These are phyloP conservation scores for Pyrenochaeta sp. DNA, from an alignment of 2,329 filamentous ascomycete species.

Conservation along the genomic window DNA sequence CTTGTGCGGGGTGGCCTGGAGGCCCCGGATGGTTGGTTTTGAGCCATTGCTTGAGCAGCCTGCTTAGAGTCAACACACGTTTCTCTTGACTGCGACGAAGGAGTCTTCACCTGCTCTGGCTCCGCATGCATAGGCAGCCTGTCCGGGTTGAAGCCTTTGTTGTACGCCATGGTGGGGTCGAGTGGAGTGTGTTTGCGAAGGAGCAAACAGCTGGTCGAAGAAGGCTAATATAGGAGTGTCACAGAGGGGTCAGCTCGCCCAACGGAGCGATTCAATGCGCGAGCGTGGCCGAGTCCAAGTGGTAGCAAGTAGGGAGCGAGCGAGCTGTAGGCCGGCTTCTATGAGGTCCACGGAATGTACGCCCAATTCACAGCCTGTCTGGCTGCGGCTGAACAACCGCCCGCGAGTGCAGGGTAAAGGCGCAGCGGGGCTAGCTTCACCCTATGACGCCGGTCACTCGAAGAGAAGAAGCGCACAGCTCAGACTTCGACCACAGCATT, in stretches of 20 bases:
- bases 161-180: slow-evolving; percentile 80
- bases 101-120: slow-evolving; percentile 70
- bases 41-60: slow-evolving; percentile 54
- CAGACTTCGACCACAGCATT: slow-evolving; percentile 8
- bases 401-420: slow-evolving; percentile 3
- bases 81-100: background rate
- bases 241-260: slow-evolving; percentile 19
- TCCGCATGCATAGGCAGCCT: slow-evolving; percentile 90
- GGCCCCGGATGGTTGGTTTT: slow-evolving; percentile 19
- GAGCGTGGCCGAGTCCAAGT: slow-evolving; percentile 5
- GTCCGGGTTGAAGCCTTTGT: slow-evolving; percentile 91
- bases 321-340: background rate
- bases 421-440: slow-evolving; percentile 30
- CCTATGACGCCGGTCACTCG: slow-evolving; percentile 33
- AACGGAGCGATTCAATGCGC: slow-evolving; percentile 9
- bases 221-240: slow-evolving; percentile 27
- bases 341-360: slow-evolving; percentile 16
- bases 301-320: background rate
- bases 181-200: slow-evolving; percentile 8
- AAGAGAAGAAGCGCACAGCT: background rate
- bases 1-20: slow-evolving; percentile 46
- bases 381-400: slow-evolving; percentile 29
- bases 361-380: slow-evolving; percentile 39
- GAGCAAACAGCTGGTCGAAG: slow-evolving; percentile 6
- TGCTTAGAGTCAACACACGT: slow-evolving; percentile 26